Evolutionary conservation across 192 early-diverging fungal genomes (phyloP), one percentile per base, ranked within the genome.

Genomic region (Bifiguratus adelaidae): DNA sequence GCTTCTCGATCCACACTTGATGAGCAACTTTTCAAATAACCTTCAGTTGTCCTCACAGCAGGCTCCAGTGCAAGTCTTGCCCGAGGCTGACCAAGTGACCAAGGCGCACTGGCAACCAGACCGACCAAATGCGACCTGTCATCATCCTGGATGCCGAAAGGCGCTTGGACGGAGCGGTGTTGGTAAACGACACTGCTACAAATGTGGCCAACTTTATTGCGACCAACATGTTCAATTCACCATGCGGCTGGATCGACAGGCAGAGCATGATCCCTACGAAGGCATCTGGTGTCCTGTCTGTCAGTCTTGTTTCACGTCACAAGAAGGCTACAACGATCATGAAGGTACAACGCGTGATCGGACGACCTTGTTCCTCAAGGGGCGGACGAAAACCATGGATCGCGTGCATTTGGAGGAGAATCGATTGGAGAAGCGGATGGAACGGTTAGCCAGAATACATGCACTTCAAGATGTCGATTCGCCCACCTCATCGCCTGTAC

Each of bases 381-480:
- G 58, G 47, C 60, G 83, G 38, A 52, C 48, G 25, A 67, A 63
- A 38, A 72, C 74, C 8, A 67, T 75, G 3, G 77, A 76, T 24
- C 58, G 60, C 11, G 71, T 78, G 6, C 75, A 78, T 40, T 54
- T 88, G 26, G 86, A 84, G 44, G 72, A 73, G 3, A 88, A 84
- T 49, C 65, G 82, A 27, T 58, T 85, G 3, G 83, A 86, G 51
- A 80, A 83, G 52, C 68, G 86, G 2, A 53, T 88, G 22, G 86
- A 88, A 63, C 77, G 79, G 56, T 29, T 65, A 8, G 62, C 62
- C 15, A 50, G 32, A 34, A 41, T 62, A 16, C 60, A 62, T 30
- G 30, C 44, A 19, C 41, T 19, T 19, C 18, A 48, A 24, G 60
- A 62, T 34, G 30, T 19, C 44, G 15, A 7, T 19, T 7, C 6